Evolutionary conservation across 1,284 basidiomycete species (phyloP), one percentile per base, ranked within the genome.

Genomic region (Athelia psychrophila): DNA sequence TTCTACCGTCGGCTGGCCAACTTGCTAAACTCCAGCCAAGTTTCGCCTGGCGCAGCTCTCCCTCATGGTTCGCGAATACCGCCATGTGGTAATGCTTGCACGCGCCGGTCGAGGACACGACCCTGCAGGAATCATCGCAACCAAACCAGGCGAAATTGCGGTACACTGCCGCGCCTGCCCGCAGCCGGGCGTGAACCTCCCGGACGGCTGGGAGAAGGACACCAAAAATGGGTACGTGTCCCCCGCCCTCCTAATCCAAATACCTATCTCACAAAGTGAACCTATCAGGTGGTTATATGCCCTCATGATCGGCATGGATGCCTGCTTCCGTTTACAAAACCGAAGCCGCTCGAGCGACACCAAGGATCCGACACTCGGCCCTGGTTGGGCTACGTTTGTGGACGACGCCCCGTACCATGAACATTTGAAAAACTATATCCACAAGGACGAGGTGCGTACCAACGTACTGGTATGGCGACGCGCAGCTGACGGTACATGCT

Each of bases 81-180:
- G 48, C 1, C 56, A 63, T 19, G 40, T 64, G 16, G 62, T 61
- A 45, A 42, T 42, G 38, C 18, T 23, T 10, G 22, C 22, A 5
- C 54, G 52, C 9, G 60, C 47, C 2, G 63, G 60, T 1, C 32
- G 54, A 9, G 63, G 52, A 13, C 54, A 60, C 40, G 53, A 58
- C 32, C 35, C 38, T n/a, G 8, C 16, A 19, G 42, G 53, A 15
- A 25, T 58, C 16, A 38, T 32, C 9, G 44, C 35, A 5, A 59
- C 57, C 5, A 44, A 53, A 22, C 36, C 40, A 0, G 60, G 64
- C 0, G 58, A 60, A 32, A 54, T 59, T 16, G 60, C 64, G 10
- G 47, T 64, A 3, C 36, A 36, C 5, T 65, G 64, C 38, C 60
- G 56, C 0, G 60, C 64, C 4, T 66, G 64, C 45, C 63, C 59